These are phyloP conservation scores for Solanum appendiculatum DNA, from an alignment of 257 asterid species.

Conservation along the genomic window DNA sequence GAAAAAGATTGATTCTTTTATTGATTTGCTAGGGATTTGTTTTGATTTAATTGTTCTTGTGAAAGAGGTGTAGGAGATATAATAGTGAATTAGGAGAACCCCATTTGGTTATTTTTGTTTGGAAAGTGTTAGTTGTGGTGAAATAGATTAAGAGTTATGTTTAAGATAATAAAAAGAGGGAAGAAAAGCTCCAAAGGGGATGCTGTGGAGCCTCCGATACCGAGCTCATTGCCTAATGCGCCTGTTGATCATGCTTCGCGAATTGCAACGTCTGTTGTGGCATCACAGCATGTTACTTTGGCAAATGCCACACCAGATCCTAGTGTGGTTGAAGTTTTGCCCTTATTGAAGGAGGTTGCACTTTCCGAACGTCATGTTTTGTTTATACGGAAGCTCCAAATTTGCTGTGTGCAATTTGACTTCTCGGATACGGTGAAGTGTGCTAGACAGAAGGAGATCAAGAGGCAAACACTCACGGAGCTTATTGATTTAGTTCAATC, in stretches of 20 bases:
- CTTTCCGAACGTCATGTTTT: slow-evolving; percentile 58
- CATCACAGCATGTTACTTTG: slow-evolving; percentile 30
- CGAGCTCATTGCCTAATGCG: slow-evolving; percentile 5
- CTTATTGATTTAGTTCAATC: slow-evolving; percentile 72
- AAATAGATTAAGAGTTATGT: slow-evolving; percentile 19
- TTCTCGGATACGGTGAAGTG: slow-evolving; percentile 51
- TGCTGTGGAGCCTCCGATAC: slow-evolving; percentile 39
- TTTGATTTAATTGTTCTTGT: neutral
- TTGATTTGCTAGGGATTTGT: neutral
- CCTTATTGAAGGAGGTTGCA: slow-evolving; percentile 64
- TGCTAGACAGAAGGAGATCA: slow-evolving; percentile 74
- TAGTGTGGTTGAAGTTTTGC: slow-evolving; percentile 62
- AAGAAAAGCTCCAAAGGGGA: slow-evolving; percentile 45
- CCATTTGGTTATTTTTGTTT: neutral
- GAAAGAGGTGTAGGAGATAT: neutral
- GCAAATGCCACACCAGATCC: slow-evolving; percentile 40
- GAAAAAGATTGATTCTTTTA: neutral
- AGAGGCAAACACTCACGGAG: slow-evolving; percentile 80
- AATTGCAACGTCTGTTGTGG: slow-evolving; percentile 17
- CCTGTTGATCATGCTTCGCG: neutral
- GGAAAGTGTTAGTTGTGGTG: neutral
- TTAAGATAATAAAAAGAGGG: slow-evolving; percentile 59
- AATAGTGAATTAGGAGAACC: neutral
- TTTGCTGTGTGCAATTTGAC: slow-evolving; percentile 58
- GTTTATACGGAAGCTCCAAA: slow-evolving; percentile 61